Evolutionary conservation across 345 rosid species (phyloP).

Genomic region (Theobroma cacao): DNA sequence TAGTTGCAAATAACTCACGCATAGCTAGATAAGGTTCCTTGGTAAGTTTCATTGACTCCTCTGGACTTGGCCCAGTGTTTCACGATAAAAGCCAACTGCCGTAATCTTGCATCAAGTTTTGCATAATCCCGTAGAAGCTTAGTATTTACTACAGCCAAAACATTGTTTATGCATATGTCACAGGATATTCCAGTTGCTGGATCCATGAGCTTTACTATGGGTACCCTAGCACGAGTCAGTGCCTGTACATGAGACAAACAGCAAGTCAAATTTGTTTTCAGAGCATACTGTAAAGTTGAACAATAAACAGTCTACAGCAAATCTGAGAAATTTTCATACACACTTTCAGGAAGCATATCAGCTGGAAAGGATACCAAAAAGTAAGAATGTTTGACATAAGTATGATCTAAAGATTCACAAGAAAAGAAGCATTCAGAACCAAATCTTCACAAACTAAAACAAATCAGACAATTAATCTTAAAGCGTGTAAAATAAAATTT

Average conservation of each 20-base stretch:
- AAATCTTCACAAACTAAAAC: background rate
- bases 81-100: conserved; percentile 83
- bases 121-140: conserved; percentile 91
- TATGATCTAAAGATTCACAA: background rate
- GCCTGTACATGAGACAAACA: conserved; percentile 44
- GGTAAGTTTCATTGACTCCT: conserved; percentile 91
- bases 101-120: conserved; percentile 69
- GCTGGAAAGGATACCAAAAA: background rate
- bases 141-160: conserved; percentile 94
- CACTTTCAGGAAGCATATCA: background rate
- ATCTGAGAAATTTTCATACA: background rate
- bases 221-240: conserved; percentile 89
- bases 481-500: background rate
- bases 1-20: conserved; percentile 62
- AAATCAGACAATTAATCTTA: background rate
- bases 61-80: conserved; percentile 99
- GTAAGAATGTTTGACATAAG: background rate
- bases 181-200: conserved; percentile 89
- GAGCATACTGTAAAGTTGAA: background rate
- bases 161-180: conserved; percentile 92
- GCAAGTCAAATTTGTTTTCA: background rate
- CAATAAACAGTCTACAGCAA: background rate
- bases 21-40: conserved; percentile 96
- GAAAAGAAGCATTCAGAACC: background rate
- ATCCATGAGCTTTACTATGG: conserved; percentile 97